A percentile compares a stretch with the other conserved stretches of the same genome.
phyloP scores from a whole-genome alignment of 306 rosid species.

The Vigna unguiculata region DNA sequence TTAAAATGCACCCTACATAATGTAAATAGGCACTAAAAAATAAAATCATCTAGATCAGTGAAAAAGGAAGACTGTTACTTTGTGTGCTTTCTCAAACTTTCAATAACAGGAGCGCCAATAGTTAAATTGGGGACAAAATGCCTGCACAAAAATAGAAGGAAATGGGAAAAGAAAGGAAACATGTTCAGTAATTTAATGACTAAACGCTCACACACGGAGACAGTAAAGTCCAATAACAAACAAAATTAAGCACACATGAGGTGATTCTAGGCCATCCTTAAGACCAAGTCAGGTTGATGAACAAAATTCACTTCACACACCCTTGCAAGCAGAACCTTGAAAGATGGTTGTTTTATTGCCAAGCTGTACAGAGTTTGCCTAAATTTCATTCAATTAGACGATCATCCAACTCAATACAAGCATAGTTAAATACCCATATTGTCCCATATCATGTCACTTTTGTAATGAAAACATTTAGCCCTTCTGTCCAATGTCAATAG shows the following conservation, averaged over 20 bases:
- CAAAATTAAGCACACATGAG: constrained; percentile 24
- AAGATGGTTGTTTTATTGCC: background rate
- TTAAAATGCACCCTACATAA: constrained; percentile 23
- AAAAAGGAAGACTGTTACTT: constrained; percentile 56
- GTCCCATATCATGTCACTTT: constrained; percentile 13
- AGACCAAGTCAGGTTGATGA: constrained; percentile 36
- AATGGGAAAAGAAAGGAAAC: constrained; percentile 29
- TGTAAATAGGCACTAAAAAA: constrained; percentile 10
- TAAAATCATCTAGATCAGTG: constrained; percentile 3
- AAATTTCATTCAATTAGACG: constrained; percentile 11
- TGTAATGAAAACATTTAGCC: background rate
- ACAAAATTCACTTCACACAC: constrained; percentile 12
- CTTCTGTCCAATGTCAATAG: background rate
- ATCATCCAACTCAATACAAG: constrained; percentile 4
- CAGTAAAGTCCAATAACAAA: constrained; percentile 4
- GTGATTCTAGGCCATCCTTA: constrained; percentile 30
- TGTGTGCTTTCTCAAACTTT: constrained; percentile 94
- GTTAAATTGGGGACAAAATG: constrained; percentile 96
- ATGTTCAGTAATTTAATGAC: constrained; percentile 12
- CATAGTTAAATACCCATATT: constrained; percentile 5
- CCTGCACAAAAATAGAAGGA: constrained; percentile 53
- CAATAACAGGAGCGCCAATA: constrained; percentile 91
- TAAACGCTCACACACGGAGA: background rate
- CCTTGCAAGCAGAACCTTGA: constrained; percentile 26
- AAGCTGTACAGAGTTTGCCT: background rate